Conservation (phyloP, 352 stramenopile genomes). For the Aphanomyces astaci region DNA sequence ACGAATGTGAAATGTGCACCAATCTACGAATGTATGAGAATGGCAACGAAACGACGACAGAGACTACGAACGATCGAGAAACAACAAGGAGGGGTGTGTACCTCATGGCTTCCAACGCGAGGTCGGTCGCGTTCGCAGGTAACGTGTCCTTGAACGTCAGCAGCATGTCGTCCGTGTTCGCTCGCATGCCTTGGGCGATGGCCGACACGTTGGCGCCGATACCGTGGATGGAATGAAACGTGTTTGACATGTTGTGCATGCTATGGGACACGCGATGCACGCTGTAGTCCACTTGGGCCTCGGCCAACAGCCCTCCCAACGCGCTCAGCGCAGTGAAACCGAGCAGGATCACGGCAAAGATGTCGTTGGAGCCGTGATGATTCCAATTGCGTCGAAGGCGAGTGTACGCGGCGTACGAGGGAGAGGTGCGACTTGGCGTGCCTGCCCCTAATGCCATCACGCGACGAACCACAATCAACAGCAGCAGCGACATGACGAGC, state of each 20-base stretch:
- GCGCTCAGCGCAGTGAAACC: constrained; percentile 66
- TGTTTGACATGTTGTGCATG: constrained; percentile 59
- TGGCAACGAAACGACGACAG: no score
- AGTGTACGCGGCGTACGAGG: constrained; percentile 12
- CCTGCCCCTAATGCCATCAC: not conserved
- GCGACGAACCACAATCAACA: constrained; percentile 6
- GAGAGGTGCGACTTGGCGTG: not conserved
- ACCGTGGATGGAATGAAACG: constrained; percentile 39
- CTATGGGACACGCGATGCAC: constrained; percentile 57
- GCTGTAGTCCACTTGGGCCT: constrained; percentile 79
- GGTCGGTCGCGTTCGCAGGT: constrained; percentile 48
- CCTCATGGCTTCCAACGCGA: constrained; percentile 54
- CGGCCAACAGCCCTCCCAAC: constrained; percentile 56
- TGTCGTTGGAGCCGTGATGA: constrained; percentile 38
- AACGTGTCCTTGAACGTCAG: constrained; percentile 63
- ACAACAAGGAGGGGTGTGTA: constrained; percentile 21
- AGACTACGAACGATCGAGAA: no score
- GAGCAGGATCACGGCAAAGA: constrained; percentile 61
- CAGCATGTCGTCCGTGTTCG: constrained; percentile 48
- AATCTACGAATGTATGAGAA: constrained; percentile 35
- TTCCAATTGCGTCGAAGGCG: constrained; percentile 20
- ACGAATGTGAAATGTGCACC: constrained; percentile 43
- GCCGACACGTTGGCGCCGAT: constrained; percentile 31
- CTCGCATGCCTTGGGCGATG: constrained; percentile 36
- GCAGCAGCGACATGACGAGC: not conserved